phyloP scores from a whole-genome alignment of 441 rosid species.

The Gossypium trilobum region DNA sequence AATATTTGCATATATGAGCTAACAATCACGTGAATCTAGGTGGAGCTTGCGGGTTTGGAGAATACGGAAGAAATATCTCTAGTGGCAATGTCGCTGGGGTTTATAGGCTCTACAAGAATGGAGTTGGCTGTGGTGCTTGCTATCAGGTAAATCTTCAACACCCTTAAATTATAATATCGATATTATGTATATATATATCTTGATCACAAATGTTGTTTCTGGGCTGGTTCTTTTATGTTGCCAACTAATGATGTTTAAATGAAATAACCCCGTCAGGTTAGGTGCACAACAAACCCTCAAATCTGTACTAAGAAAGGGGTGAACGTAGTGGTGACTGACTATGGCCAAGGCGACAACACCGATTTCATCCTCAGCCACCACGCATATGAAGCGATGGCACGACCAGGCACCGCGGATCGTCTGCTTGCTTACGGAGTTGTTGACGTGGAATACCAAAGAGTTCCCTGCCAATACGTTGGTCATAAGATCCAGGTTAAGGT shows the following conservation, averaged over 20 bases:
- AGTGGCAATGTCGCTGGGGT: constrained; percentile 76
- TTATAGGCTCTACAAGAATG: constrained; percentile 55
- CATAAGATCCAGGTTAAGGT: constrained; percentile 43
- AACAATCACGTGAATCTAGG: constrained; percentile 26
- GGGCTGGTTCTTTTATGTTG: neutral
- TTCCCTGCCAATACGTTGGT: constrained; percentile 53
- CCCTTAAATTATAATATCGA: neutral
- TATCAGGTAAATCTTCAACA: constrained; percentile 41
- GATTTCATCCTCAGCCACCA: constrained; percentile 73
- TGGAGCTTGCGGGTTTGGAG: constrained; percentile 84
- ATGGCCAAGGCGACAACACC: constrained; percentile 69
- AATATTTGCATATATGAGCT: neutral
- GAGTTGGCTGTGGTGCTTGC: constrained; percentile 79
- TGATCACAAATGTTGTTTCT: neutral
- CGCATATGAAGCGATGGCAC: constrained; percentile 49
- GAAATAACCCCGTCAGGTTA: constrained; percentile 37
- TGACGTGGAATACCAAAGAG: constrained; percentile 53
- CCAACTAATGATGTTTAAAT: neutral
- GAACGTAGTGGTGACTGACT: constrained; percentile 64
- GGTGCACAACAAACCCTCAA: constrained; percentile 45
- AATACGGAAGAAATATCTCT: constrained; percentile 60
- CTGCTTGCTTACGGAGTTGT: constrained; percentile 62
- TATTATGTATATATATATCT: neutral
- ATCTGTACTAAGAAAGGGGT: constrained; percentile 55
- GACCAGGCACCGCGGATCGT: constrained; percentile 26